Conservation (phyloP, 1,284 basidiomycete genomes). For the Trametes sp. region DNA sequence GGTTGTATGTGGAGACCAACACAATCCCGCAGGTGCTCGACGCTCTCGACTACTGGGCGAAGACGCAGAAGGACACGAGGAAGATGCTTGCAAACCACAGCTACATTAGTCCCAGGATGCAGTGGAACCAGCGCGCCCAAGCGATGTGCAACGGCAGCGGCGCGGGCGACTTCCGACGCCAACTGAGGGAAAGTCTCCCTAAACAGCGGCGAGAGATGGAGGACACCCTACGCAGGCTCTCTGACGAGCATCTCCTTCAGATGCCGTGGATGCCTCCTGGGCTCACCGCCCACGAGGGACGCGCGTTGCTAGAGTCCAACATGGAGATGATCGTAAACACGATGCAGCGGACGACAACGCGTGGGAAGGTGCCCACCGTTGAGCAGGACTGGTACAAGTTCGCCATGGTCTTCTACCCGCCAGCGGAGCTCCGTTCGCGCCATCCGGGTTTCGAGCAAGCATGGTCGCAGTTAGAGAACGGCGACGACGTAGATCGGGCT, state of each 20-base stretch:
- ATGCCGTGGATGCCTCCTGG: slow-evolving; percentile 9
- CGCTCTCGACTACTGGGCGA: slow-evolving; percentile 22
- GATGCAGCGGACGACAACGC: not conserved
- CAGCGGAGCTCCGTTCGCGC: slow-evolving; percentile 8
- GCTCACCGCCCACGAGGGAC: not conserved
- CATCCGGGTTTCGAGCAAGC: slow-evolving; percentile 12
- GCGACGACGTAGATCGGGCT: not conserved
- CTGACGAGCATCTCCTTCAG: slow-evolving; percentile 8
- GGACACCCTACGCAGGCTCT: not conserved
- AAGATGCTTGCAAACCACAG: slow-evolving; percentile 4
- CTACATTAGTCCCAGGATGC: not conserved
- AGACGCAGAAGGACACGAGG: slow-evolving; percentile 3
- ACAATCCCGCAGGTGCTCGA: slow-evolving; percentile 2
- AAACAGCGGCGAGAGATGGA: slow-evolving; percentile 12
- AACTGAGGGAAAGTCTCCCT: not conserved
- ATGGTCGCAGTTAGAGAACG: not conserved
- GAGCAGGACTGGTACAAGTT: slow-evolving; percentile 18
- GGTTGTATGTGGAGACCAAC: slow-evolving; percentile 18
- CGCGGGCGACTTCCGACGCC: not conserved
- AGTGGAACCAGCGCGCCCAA: too few species aligned
- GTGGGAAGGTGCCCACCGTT: not conserved
- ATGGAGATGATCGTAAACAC: slow-evolving; percentile 12
- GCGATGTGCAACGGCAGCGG: not conserved
- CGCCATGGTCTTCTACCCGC: slow-evolving; percentile 19
- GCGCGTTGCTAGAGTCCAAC: slow-evolving; percentile 3